Percentiles rank a stretch among this genome's conserved stretches.
Evolutionary conservation across 1,139 yeast genomes (phyloP).

Genomic region (Entelexis sorbosivorans): DNA sequence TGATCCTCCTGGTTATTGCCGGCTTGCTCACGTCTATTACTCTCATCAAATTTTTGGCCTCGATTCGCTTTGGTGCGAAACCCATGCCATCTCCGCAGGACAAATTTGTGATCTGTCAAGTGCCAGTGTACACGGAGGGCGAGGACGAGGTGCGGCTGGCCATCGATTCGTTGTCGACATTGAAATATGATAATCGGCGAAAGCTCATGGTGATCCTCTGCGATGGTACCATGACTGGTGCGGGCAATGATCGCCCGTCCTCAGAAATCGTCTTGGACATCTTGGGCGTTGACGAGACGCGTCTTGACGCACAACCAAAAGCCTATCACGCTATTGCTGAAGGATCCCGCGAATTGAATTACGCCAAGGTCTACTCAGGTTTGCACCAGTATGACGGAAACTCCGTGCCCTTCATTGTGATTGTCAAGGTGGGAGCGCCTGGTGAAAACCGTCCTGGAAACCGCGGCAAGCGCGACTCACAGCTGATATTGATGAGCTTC

Average conservation of each 20-base stretch:
- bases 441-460: constrained; percentile 34
- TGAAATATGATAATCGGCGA: constrained; percentile 33
- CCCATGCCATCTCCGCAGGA: constrained; percentile 33
- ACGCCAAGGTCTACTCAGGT: constrained; percentile 35
- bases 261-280: constrained; percentile 35
- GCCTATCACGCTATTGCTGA: constrained; percentile 35
- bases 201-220: constrained; percentile 33
- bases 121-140: constrained; percentile 36
- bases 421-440: constrained; percentile 35
- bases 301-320: constrained; percentile 32
- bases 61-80: constrained; percentile 32
- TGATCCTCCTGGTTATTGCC: constrained; percentile 33
- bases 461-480: constrained; percentile 38
- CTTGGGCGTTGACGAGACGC: constrained; percentile 32
- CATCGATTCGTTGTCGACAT: constrained; percentile 33
- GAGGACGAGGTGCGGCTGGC: constrained; percentile 35
- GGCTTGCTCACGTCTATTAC: constrained; percentile 33
- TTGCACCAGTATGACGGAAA: constrained; percentile 34
- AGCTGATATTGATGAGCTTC: constrained; percentile 34
- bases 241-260: constrained; percentile 35
- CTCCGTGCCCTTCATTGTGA: constrained; percentile 33
- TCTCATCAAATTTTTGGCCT: constrained; percentile 33
- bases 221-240: constrained; percentile 36
- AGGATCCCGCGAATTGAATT: constrained; percentile 33
- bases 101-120: constrained; percentile 35